Conservation (phyloP, 805 yeast genomes). For the Candida adriatica region DNA sequence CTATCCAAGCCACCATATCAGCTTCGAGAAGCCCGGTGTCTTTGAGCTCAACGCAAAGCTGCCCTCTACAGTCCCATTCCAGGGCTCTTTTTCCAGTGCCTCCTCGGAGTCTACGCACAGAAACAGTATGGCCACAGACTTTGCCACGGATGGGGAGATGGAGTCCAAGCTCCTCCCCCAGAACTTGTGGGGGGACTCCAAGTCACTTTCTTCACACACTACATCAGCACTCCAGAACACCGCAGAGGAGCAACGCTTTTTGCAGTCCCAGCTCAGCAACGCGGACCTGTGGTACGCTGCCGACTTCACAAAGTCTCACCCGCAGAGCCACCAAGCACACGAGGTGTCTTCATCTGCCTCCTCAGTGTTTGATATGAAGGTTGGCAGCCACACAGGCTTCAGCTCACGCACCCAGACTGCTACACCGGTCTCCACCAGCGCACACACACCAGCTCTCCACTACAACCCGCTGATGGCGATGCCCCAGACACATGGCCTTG, state of each 20-base stretch:
- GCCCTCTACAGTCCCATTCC: background rate
- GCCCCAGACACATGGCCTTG: background rate
- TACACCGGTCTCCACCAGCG: background rate
- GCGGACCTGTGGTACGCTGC: slow-evolving; percentile 10
- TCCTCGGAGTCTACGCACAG: slow-evolving; percentile 6
- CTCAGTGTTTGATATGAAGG: slow-evolving; percentile 16
- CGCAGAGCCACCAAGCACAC: background rate
- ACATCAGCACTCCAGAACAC: slow-evolving; percentile 5
- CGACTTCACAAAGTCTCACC: slow-evolving; percentile 1
- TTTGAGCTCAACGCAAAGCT: slow-evolving; percentile 4
- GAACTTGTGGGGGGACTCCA: slow-evolving; percentile 28
- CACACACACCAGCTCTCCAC: slow-evolving; percentile 1
- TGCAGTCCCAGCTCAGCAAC: slow-evolving; percentile 7
- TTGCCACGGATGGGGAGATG: slow-evolving; percentile 17
- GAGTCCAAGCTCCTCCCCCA: slow-evolving; percentile 27
- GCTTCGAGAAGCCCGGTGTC: background rate
- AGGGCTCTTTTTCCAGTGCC: slow-evolving; percentile 8
- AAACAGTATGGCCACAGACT: slow-evolving; percentile 7
- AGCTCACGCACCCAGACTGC: background rate
- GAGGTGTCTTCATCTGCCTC: slow-evolving; percentile 5
- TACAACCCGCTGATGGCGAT: slow-evolving; percentile 1
- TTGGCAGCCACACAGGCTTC: slow-evolving; percentile 2
- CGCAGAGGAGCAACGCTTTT: slow-evolving; percentile 10
- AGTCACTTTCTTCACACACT: background rate
- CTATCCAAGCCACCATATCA: too few relatives aligned